Evolutionary conservation across 2,329 filamentous ascomycete species (phyloP), one percentile per base, ranked within the genome.

Genomic region (Xylogone sp.): DNA sequence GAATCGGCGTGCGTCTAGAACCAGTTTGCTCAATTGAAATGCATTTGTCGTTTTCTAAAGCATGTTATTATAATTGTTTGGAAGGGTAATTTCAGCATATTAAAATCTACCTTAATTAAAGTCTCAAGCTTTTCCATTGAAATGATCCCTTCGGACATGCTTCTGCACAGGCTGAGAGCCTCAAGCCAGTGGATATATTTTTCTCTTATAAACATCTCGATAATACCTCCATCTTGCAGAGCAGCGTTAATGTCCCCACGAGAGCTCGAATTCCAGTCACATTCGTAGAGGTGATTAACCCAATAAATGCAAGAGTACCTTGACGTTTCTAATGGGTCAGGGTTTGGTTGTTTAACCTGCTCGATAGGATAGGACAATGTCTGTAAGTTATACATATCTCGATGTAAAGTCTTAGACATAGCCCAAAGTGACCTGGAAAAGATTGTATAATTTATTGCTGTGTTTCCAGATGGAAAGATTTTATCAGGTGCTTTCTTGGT

Each of bases 241-340:
- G 53, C 31, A 42, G 29, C 27, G 13, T 16, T 42, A 20, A 42
- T 7, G 21, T 42, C 27, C 10, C 18, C 42, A n/a, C n/a, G n/a
- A n/a, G n/a, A n/a, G n/a, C n/a, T n/a, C n/a, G n/a, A n/a, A 20
- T 42, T 9, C 42, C 39, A 1, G 24, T 21, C 16, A 46, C 18
- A 29, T 3, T 42, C 20, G 31, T 42, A 1, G 3, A 50, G 29
- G 59, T 73, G 68, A 18, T 68, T 57, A 34, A 65, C 46, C 69
- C 68, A 73, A 48, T 69, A 65, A 2, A 64, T 22, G 50, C 65
- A 71, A 7, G 62, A 56, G 50, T 74, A 73, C 5, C 56, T 44
- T 39, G 34, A 7, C 13, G 52, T 8, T 4, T 52, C 53, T 1
- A 71, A 50, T 1, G 63, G 65, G 46, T 69, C 61, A 7, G 56